phyloP scores from a whole-genome alignment of 495 filamentous ascomycete genomes.

The Friedmanniomyces simplex region DNA sequence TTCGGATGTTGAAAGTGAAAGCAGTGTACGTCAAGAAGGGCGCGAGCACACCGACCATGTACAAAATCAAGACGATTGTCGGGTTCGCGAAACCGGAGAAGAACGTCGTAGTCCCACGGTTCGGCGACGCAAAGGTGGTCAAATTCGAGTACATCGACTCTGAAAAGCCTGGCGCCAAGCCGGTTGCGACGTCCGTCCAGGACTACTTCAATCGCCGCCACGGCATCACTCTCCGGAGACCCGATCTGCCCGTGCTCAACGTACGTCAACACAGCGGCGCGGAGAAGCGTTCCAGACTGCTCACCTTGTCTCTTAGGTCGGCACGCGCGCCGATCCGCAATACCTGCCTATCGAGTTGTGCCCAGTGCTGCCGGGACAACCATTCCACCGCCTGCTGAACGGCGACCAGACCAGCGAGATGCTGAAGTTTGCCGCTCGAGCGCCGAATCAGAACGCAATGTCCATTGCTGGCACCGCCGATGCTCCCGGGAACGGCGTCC shows the following conservation, averaged over 20 bases:
- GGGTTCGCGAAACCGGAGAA: neutral
- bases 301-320: too few relatives aligned
- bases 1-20: conserved; percentile 21
- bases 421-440: conserved; percentile 59
- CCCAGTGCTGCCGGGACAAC: conserved; percentile 55
- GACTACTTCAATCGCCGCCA: conserved; percentile 33
- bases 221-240: conserved; percentile 31
- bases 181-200: conserved; percentile 9
- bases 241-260: conserved; percentile 41
- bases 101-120: neutral
- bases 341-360: conserved; percentile 62
- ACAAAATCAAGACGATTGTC: conserved; percentile 12
- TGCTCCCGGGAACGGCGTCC: conserved; percentile 35
- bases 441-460: conserved; percentile 52
- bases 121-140: conserved; percentile 34
- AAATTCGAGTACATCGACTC: conserved; percentile 34
- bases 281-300: too few relatives aligned
- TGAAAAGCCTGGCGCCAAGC: neutral
- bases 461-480: conserved; percentile 42
- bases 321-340: conserved; percentile 38
- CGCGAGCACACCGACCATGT: neutral
- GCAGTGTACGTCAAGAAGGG: conserved; percentile 22
- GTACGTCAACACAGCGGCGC: too few relatives aligned
- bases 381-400: conserved; percentile 44
- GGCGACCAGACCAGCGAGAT: conserved; percentile 50